Evolutionary conservation across 768 basidiomycete genomes (phyloP).

Genomic region (Mycena latifolia): DNA sequence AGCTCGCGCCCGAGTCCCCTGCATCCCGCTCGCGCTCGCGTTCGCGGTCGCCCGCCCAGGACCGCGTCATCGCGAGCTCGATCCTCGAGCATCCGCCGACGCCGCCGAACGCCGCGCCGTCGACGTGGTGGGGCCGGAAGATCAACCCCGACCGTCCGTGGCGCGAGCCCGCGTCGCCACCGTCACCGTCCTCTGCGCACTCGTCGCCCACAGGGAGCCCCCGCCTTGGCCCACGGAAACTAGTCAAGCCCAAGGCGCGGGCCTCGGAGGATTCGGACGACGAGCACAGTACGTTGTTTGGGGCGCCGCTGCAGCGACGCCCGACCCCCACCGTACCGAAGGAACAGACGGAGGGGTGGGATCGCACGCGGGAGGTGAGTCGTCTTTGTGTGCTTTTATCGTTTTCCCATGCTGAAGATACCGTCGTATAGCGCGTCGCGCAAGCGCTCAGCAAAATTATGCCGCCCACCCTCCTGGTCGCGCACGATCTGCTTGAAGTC

Average conservation of each 20-base stretch:
- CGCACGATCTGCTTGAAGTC: constrained; percentile 51
- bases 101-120: constrained; percentile 33
- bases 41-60: constrained; percentile 23
- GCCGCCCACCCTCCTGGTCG: constrained; percentile 47
- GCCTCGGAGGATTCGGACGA: constrained; percentile 3
- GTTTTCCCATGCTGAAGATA: background rate
- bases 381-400: background rate
- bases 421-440: constrained; percentile 42
- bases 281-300: constrained; percentile 22
- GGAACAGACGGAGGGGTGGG: constrained; percentile 49
- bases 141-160: constrained; percentile 31
- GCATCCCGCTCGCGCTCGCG: constrained; percentile 11
- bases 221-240: constrained; percentile 16
- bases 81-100: constrained; percentile 34
- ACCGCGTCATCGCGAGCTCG: constrained; percentile 32
- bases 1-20: constrained; percentile 21
- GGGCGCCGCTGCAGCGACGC: constrained; percentile 16
- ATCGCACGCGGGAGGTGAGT: constrained; percentile 46
- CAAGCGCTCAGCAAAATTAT: constrained; percentile 47
- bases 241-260: background rate
- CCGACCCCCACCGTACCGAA: constrained; percentile 37
- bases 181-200: constrained; percentile 5
- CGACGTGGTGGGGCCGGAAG: constrained; percentile 35
- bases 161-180: constrained; percentile 24
- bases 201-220: constrained; percentile 16